Percentiles rank a stretch among this genome's conserved stretches.
Evolutionary conservation across 129 eudicot genomes (phyloP).

Genomic region (Lonicera japonica): DNA sequence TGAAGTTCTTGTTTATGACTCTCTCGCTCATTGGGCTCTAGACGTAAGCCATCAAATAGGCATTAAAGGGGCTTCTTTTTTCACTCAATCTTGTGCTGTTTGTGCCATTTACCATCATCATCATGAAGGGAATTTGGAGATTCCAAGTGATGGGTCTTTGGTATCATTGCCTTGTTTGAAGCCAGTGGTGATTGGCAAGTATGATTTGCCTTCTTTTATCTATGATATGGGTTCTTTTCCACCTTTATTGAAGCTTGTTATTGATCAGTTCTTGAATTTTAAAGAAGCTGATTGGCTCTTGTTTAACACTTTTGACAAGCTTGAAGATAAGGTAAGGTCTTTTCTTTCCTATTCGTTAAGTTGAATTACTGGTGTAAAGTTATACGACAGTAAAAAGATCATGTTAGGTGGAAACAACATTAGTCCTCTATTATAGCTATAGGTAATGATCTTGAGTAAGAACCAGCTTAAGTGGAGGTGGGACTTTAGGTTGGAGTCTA

Average conservation of each 20-base stretch:
- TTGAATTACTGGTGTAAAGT: too few species aligned
- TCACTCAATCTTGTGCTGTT: constrained; percentile 51
- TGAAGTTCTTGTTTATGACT: constrained; percentile 33
- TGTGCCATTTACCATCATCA: constrained; percentile 31
- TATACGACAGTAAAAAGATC: too few species aligned
- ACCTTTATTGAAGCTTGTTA: constrained; percentile 4
- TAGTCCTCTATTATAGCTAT: too few species aligned
- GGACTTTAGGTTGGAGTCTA: too few species aligned
- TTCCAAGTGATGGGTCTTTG: constrained; percentile 10
- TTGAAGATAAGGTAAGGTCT: too few species aligned
- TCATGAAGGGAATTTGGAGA: constrained; percentile 16
- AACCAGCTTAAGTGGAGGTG: too few species aligned
- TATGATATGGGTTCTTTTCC: constrained; percentile 12
- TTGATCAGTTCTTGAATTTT: background rate
- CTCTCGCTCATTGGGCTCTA: constrained; percentile 29
- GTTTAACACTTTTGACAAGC: too few species aligned
- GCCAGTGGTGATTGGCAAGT: constrained; percentile 11
- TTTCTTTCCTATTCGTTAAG: too few species aligned
- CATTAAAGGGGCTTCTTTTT: constrained; percentile 29
- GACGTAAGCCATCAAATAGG: constrained; percentile 27
- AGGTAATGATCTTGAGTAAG: too few species aligned
- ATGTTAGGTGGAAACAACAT: too few species aligned
- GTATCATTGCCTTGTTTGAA: constrained; percentile 34
- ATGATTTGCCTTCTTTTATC: constrained; percentile 45
- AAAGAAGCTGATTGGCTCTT: too few species aligned